phyloP scores from a whole-genome alignment of 441 rosid genomes.

The Erodium moschatum region DNA sequence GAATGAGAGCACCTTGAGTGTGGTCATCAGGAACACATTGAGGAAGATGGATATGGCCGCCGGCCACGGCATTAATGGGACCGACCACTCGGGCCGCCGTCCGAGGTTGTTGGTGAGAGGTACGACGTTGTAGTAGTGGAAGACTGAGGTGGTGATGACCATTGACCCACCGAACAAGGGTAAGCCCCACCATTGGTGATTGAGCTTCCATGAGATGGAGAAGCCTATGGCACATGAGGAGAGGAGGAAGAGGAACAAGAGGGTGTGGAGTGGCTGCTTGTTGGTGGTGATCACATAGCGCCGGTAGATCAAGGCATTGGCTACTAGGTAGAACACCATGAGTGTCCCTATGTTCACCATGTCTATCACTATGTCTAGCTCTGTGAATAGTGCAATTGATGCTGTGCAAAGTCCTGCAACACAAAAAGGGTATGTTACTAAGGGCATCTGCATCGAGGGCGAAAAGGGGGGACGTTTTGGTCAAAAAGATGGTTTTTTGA shows the following conservation, averaged over 20 bases:
- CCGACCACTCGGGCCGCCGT: conserved; percentile 44
- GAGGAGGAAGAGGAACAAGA: conserved; percentile 57
- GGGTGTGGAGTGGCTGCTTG: conserved; percentile 43
- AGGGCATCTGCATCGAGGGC: too few species aligned
- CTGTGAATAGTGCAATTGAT: conserved; percentile 74
- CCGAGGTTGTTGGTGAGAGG: conserved; percentile 14
- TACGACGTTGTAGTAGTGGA: conserved; percentile 27
- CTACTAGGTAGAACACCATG: conserved; percentile 73
- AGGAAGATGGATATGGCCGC: conserved; percentile 64
- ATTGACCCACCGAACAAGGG: conserved; percentile 33
- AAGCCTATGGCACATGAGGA: conserved; percentile 45
- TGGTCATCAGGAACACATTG: conserved; percentile 60
- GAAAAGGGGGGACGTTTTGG: too few species aligned
- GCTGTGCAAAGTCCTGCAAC: conserved; percentile 81
- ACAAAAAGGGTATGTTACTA: too few species aligned
- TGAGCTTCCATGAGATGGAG: conserved; percentile 57
- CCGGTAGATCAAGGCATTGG: conserved; percentile 74
- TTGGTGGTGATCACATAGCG: conserved; percentile 40
- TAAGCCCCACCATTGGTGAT: conserved; percentile 46
- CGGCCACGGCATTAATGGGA: conserved; percentile 92
- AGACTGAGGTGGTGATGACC: conserved; percentile 27
- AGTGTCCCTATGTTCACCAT: conserved; percentile 72
- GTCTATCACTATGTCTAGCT: conserved; percentile 50
- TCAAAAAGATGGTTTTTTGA: too few species aligned
- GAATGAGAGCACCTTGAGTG: conserved; percentile 44